Base-by-base conservation (phyloP, 2,329 filamentous ascomycete species). In the Chalara sp. region DNA sequence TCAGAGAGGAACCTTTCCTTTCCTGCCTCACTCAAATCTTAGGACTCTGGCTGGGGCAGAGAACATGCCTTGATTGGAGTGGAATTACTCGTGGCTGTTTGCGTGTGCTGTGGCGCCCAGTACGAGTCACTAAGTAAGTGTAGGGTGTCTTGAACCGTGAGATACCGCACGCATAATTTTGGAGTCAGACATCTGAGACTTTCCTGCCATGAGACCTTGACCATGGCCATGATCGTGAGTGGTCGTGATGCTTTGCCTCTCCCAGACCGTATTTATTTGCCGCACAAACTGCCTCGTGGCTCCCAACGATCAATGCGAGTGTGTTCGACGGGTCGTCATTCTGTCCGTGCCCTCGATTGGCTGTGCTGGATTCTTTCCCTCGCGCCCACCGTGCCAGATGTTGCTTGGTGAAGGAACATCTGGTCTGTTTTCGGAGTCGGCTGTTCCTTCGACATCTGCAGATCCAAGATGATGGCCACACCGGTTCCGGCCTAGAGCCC, bases 221-320 rank as follows among this genome's bases (percentile, higher is more conserved):
- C 41, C 10, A 8, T 44, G 41, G 4, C 10, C 28, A n/a, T 13
- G 41, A 44, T 21, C 21, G 8, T n/a, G 52, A 55, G 57, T 58
- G 55, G 58, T 44, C 51, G 54, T 45, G 41, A 44, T 54, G 54
- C 21, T 54, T 54, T 48, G 48, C 51, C 54, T 42, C 28, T 32
- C 45, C 33, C 40, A 41, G 56, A 54, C 53, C 50, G 46, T 52
- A 51, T 29, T 48, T 50, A 42, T 37, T 33, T 56, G 48, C 58
- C 53, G 57, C 57, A 53, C 58, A 47, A 21, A 21, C 21, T 21
- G 21, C 21, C 21, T 21, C 21, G 21, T 45, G 55, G 49, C 56
- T 57, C 52, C 46, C 52, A 52, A 50, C 50, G 56, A 59, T 61
- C 59, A 57, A 58, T 58, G 60, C 57, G 48, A 54, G 39, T 33